These are phyloP conservation scores for Penicillium nordicum DNA, from an alignment of 2,329 filamentous ascomycete genomes.

Conservation along the genomic window DNA sequence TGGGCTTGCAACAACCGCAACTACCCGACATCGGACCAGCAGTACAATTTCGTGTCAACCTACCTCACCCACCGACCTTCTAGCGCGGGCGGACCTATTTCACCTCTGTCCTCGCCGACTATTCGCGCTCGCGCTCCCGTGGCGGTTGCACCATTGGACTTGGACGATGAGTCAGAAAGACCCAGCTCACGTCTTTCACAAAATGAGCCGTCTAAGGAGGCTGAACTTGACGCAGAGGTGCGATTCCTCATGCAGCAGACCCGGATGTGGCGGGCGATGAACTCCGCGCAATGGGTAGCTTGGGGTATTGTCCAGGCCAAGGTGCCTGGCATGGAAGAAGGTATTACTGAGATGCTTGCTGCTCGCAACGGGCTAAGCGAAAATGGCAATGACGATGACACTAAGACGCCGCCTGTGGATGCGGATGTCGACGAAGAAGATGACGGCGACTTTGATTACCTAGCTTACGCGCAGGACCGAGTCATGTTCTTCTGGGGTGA, in stretches of 20 bases:
- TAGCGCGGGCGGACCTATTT: conserved; percentile 21
- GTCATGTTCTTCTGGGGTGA: conserved; percentile 96
- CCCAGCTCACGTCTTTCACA: conserved; percentile 54
- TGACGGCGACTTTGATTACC: conserved; percentile 88
- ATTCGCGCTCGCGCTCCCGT: conserved; percentile 53
- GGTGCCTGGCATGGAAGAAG: conserved; percentile 65
- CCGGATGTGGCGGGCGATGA: conserved; percentile 79
- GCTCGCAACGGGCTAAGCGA: conserved; percentile 14
- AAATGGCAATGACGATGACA: conserved; percentile 17
- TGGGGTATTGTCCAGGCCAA: conserved; percentile 98
- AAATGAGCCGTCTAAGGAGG: conserved; percentile 61
- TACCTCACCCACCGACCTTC: conserved; percentile 80
- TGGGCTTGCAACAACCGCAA: conserved; percentile 64
- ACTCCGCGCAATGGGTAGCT: conserved; percentile 85
- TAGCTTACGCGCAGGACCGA: conserved; percentile 84
- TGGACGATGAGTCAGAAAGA: conserved; percentile 63
- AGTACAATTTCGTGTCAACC: conserved; percentile 76
- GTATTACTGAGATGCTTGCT: conserved; percentile 22
- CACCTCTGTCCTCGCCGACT: conserved; percentile 29
- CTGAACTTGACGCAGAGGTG: conserved; percentile 64
- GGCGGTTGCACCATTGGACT: conserved; percentile 66
- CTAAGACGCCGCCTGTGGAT: conserved; percentile 34
- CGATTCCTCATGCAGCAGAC: conserved; percentile 72
- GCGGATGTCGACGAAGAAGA: conserved; percentile 59
- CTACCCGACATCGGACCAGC: conserved; percentile 79